Evolutionary conservation across 2,329 filamentous ascomycete species (phyloP), one percentile per base, ranked within the genome.

Genomic region (Trichophyton verrucosum): DNA sequence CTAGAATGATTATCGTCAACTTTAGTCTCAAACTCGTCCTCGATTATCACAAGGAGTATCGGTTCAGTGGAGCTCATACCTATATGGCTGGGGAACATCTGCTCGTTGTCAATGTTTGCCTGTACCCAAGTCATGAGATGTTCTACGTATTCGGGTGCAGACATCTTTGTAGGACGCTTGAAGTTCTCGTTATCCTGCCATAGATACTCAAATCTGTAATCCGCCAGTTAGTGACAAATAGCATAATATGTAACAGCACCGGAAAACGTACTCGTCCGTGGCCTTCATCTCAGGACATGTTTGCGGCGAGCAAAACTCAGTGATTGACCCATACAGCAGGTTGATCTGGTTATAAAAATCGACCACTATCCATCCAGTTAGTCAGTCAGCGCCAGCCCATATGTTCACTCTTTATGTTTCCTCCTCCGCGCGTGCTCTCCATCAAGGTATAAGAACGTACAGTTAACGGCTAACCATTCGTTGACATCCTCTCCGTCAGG

Each of bases 301-400:
- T 73, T 94, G 88, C 36, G 94, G 92, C 27, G 94, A 97, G 80
- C 94, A 99, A 77, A 99, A 99, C 73, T 99, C 94, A 63, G 94
- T 99, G 72, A 99, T 99, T 66, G 94, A 94, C 62, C 95, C 95
- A 74, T 99, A 99, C 62, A 99, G 86, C 40, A 99, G 83, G 77
- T 99, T 99, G 80, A 99, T 95, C 77, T 99, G 94, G 79, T 99
- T 99, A 84, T 99, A 99, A 77, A 99, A 99, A 77, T 99, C 94
- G 78, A 99, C 94, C 79, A 99, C 91, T 96, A 67, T 59, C 3
- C 33, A 38, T 47, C 42, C 58, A 57, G 8, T n/a, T 8, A 27
- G 4, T 36, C 11, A 27, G 4, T 36, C 11, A 27, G 55, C 27
- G 33, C 17, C 30, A 40, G n/a, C 17, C 17, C n/a, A 30, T 24